Base-by-base conservation (phyloP, 805 yeast species). In the Candida multigemmis region DNA sequence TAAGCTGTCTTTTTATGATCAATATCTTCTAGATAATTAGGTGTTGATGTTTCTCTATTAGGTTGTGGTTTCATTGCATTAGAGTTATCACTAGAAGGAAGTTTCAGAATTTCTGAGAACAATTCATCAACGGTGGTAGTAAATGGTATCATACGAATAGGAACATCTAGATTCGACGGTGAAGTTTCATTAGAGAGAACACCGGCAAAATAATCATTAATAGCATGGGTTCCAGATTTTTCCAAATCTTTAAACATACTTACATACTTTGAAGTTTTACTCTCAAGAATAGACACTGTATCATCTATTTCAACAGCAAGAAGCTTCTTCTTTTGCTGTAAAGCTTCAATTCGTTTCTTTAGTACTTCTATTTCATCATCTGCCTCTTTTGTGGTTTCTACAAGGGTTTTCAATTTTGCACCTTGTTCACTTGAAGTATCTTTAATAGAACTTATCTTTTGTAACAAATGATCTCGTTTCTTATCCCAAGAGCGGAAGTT, bases 201-300 rank as follows among this genome's bases (percentile, higher is more conserved):
- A n/a, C n/a, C n/a, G n/a, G n/a, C n/a, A n/a, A n/a, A n/a, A n/a
- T n/a, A n/a, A 5, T 34, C 37, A 12, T 32, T 26, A 1, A 66
- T 51, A 1, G 62, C 60, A 2, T 38, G 39, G 24, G 36, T 44
- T 11, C 70, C 74, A n/a, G 43, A 36, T 2, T 21, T 30, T 24
- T 67, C 72, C 14, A 65, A 42, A 4, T 46, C 48, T 15, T 48
- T 49, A 24, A 68, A 59, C 15, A 57, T 40, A 19, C 63, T 64
- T 10, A 60, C 60, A 32, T 61, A 66, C 22, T 56, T 56, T 8
- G 70, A 61, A 1, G 71, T 42, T 34, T 53, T 60, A 31, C 70
- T 64, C 30, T 71, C 77, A 14, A 71, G 36, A 3, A 71, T 56
- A 3, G 75, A 68, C 36, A 66, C 60, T 1, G 76, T 58, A 12